Percentiles rank a stretch among this genome's conserved stretches.
Evolutionary conservation across 2,329 filamentous ascomycete genomes (phyloP).

Genomic region (Calonectria hongkongensis): DNA sequence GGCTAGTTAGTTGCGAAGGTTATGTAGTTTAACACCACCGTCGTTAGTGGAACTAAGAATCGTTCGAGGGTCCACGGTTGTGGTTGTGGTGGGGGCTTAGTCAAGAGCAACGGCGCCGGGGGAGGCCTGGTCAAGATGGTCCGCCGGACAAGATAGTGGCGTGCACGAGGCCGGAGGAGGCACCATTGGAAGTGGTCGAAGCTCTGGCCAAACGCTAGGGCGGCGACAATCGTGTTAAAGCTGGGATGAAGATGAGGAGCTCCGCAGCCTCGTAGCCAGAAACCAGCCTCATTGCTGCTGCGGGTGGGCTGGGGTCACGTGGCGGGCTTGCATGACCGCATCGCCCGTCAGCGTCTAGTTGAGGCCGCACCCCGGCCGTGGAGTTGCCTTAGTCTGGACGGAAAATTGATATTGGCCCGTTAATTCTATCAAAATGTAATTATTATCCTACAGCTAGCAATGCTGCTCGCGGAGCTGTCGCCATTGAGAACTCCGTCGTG

Average conservation of each 20-base stretch:
- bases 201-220: neutral
- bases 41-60: conserved; percentile 9
- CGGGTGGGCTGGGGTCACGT: conserved; percentile 13
- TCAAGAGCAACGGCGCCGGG: neutral
- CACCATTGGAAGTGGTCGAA: neutral
- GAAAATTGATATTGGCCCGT: neutral
- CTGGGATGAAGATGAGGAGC: neutral
- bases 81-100: conserved; percentile 13
- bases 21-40: neutral
- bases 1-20: neutral
- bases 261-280: neutral
- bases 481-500: neutral
- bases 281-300: neutral
- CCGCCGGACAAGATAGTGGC: neutral
- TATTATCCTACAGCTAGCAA: too few relatives aligned
- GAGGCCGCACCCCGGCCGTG: neutral
- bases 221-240: neutral
- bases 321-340: neutral
- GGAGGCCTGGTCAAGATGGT: neutral
- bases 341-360: neutral
- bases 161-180: neutral
- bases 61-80: conserved; percentile 2
- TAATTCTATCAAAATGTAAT: neutral
- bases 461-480: neutral
- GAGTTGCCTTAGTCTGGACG: neutral